Evolutionary conservation across 2,329 filamentous ascomycete species (phyloP), one percentile per base, ranked within the genome.

Genomic region (Xylariaceae sp.): DNA sequence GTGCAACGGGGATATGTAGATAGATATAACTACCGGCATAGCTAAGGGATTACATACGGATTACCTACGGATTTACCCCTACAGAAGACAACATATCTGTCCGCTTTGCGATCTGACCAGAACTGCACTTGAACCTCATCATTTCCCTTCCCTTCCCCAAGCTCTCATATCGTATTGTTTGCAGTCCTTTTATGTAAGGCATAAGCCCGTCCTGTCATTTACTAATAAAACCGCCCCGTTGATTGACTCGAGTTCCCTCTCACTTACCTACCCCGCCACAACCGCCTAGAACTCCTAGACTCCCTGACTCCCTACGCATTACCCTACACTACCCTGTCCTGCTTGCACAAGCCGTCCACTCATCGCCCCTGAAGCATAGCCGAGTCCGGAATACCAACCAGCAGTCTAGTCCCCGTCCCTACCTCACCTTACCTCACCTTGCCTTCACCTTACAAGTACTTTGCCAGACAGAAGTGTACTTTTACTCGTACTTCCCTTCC

Each of bases 211-310:
- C 15, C 17, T 7, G 4, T 2, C n/a, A 2, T 23, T 49, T 49
- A 30, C 23, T 49, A 49, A 18, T 49, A 30, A 18, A 30, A 23
- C 8, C 11, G 23, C 23, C 23, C 23, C 23, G 17, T 30, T 18
- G 7, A 18, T 49, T 49, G 5, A 10, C 8, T 15, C 45, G 7
- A 48, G 18, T 7, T 7, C 45, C 8, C 44, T 23, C 15, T 30
- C 49, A 13, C 48, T 44, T 37, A 39, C 35, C 6, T 53, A 56
- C 53, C 53, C 55, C 55, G 41, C 55, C 44, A 30, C 37, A 39
- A 45, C 44, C 52, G 37, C 34, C 51, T 44, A 41, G 9, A 45
- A 35, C 52, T 17, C 34, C 51, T 44, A 41, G 9, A 9, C 13
- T 10, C 37, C 37, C 13, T 10, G 37, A 41, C 37, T 41, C 9